phyloP scores from a whole-genome alignment of 2,329 filamentous ascomycete genomes.

The Alternaria arbusti region DNA sequence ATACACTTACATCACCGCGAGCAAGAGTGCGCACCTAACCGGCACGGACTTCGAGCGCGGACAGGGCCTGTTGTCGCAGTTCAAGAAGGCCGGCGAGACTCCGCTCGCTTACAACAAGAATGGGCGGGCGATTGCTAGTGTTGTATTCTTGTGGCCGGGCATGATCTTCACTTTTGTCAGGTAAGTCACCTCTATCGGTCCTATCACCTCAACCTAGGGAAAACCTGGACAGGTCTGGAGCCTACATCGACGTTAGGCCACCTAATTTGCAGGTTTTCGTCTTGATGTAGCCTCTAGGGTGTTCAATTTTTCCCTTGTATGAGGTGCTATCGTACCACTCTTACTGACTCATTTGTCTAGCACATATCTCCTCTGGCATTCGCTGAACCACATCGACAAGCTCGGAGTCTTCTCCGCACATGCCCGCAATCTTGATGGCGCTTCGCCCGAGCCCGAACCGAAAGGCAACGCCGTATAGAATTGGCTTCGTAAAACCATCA shows the following conservation, averaged over 20 bases:
- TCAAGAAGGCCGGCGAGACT: slow-evolving; percentile 34
- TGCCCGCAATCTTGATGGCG: slow-evolving; percentile 24
- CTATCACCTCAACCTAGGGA: neutral
- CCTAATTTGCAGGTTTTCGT: neutral
- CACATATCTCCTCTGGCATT: slow-evolving; percentile 48
- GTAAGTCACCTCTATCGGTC: slow-evolving; percentile 28
- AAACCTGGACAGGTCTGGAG: neutral
- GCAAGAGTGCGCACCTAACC: slow-evolving; percentile 53
- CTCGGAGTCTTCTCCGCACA: slow-evolving; percentile 50
- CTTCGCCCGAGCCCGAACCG: neutral
- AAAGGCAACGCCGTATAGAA: neutral
- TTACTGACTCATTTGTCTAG: slow-evolving; percentile 23
- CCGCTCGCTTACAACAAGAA: slow-evolving; percentile 58
- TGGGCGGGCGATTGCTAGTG: slow-evolving; percentile 57
- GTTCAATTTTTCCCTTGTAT: neutral
- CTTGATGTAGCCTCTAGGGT: neutral
- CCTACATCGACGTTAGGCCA: neutral
- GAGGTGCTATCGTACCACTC: neutral
- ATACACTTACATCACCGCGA: slow-evolving; percentile 60
- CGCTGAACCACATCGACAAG: slow-evolving; percentile 48
- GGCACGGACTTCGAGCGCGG: slow-evolving; percentile 47
- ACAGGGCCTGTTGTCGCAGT: slow-evolving; percentile 43
- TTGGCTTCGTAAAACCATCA: neutral
- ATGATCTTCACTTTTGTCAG: slow-evolving; percentile 57
- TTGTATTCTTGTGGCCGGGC: slow-evolving; percentile 62